Evolutionary conservation across 2,329 filamentous ascomycete species (phyloP), one percentile per base, ranked within the genome.

Genomic region (Fusarium cyanostomum): DNA sequence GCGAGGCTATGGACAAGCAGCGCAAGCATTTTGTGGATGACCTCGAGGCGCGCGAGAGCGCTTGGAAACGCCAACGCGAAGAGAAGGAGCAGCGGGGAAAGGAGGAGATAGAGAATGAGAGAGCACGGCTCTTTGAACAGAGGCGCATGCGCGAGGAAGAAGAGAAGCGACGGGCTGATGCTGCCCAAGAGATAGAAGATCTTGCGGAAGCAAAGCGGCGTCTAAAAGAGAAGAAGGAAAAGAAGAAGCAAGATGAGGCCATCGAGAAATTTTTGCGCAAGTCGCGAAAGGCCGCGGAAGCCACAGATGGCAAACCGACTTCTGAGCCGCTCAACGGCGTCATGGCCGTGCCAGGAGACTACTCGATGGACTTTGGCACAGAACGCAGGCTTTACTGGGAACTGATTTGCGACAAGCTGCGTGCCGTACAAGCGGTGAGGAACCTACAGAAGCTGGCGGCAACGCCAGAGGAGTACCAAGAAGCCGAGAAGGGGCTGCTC

Each of bases 21-120:
- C 82, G 90, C 68, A 82, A 91, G 72, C 84, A 87, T 67, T 91
- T 96, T 85, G 91, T 92, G 65, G 92, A 96, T 72, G 93, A 97
- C 72, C 79, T 98, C 46, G 93, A 97, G 78, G 84, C 86, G 24
- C 82, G 91, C 16, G 94, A 97, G 76, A 81, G 85, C 27, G 88
- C 88, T 3, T 81, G 87, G 48, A 88, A 86, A 72, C 79, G 86
- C 38, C 79, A 86, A 59, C 84, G 84, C 77, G 84, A 81, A 30
- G 83, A 77, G 11, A 77, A 77, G 52, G 75, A 79, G 41, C 73
- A 78, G 51, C 62, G 62, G 8, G 71, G 73, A 7, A 70, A 70
- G 42, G 73, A 78, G n/a, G 67, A 68, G 38, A 57, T 79, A 37
- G 73, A 78, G 49, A 74, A 73, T 51, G 78, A 81, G 60, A 71